Conservation (phyloP, 2,329 filamentous ascomycete genomes). For the Fusarium falciforme region DNA sequence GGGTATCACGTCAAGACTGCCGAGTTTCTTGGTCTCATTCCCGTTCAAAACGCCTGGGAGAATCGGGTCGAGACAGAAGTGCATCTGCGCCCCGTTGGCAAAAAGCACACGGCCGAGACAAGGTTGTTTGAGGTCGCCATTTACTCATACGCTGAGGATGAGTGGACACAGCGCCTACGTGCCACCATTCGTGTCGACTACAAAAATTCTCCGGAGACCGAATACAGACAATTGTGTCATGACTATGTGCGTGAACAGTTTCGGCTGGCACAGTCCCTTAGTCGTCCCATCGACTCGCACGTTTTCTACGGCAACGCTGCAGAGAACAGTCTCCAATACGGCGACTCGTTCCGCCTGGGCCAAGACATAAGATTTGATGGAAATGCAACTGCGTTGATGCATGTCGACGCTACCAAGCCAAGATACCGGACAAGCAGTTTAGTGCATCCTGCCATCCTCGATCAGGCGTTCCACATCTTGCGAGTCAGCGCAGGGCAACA, state of each 20-base stretch:
- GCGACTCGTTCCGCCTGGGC: background rate
- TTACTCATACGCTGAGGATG: background rate
- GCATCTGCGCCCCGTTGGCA: background rate
- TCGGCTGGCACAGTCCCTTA: background rate
- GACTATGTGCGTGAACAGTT: background rate
- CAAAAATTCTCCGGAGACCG: background rate
- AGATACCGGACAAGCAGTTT: background rate
- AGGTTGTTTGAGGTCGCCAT: background rate
- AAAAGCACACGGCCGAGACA: rapidly evolving
- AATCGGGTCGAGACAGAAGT: constrained; percentile 4
- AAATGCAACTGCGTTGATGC: background rate
- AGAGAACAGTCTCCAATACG: background rate
- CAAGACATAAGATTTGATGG: background rate
- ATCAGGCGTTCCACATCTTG: background rate
- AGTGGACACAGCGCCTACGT: background rate
- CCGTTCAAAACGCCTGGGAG: constrained; percentile 2
- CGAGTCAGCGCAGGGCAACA: background rate
- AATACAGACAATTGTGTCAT: background rate
- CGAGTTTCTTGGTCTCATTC: background rate
- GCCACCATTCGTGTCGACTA: background rate
- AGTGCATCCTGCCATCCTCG: background rate
- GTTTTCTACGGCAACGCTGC: background rate
- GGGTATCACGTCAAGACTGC: background rate
- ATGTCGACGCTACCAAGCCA: background rate
- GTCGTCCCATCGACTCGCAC: background rate